These are phyloP conservation scores for Botrytis paeoniae DNA, from an alignment of 2,329 filamentous ascomycete genomes.

Conservation along the genomic window DNA sequence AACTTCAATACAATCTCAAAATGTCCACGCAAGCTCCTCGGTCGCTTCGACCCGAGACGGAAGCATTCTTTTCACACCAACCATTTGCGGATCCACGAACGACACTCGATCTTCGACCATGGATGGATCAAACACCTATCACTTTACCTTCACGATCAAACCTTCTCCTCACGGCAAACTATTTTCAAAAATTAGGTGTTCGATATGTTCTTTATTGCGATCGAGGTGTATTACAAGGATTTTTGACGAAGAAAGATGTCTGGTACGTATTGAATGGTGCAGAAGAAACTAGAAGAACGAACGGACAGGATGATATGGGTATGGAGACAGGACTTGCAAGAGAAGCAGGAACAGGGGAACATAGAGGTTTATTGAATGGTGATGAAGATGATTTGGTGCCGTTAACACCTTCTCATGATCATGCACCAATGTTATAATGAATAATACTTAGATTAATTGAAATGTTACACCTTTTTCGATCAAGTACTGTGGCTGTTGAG, in stretches of 20 bases:
- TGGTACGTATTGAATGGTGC: conserved; percentile 88
- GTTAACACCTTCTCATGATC: conserved; percentile 25
- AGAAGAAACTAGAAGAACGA: conserved; percentile 54
- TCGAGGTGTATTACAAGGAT: conserved; percentile 73
- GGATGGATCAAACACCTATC: conserved; percentile 99
- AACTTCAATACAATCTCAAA: conserved; percentile 78
- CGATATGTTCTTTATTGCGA: conserved; percentile 88
- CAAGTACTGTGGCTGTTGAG: neutral
- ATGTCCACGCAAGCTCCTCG: conserved; percentile 55
- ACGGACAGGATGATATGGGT: conserved; percentile 37
- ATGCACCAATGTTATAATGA: conserved; percentile 32
- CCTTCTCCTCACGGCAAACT: conserved; percentile 80
- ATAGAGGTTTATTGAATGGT: conserved; percentile 44
- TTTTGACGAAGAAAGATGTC: conserved; percentile 96
- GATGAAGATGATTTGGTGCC: conserved; percentile 35
- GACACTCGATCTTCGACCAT: conserved; percentile 84
- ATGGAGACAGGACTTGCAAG: conserved; percentile 40
- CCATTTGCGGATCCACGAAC: conserved; percentile 73
- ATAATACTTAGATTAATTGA: neutral
- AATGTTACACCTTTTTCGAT: neutral
- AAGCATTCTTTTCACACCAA: conserved; percentile 82
- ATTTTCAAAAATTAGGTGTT: conserved; percentile 93
- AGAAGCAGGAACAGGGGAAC: conserved; percentile 43
- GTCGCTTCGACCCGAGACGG: conserved; percentile 65
- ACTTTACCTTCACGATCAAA: conserved; percentile 75